Evolutionary conservation across 2,329 filamentous ascomycete genomes (phyloP).

Genomic region (Talaromyces sp.): DNA sequence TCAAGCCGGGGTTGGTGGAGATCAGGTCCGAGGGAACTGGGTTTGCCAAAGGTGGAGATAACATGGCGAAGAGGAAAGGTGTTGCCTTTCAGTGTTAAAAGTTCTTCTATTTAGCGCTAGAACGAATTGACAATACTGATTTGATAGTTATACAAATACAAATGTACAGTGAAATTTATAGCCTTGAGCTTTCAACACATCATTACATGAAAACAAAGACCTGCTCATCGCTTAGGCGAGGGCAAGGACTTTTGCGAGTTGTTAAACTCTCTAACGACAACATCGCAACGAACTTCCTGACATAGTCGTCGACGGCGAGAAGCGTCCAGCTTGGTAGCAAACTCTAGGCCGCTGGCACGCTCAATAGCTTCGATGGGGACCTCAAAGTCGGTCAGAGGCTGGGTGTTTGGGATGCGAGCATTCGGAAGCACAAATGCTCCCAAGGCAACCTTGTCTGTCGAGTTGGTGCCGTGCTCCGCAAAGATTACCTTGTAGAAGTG

Average conservation of each 20-base stretch:
- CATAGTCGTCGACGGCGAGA: conserved; percentile 74
- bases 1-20: conserved; percentile 68
- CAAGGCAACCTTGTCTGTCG: conserved; percentile 70
- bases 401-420: conserved; percentile 77
- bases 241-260: conserved; percentile 46
- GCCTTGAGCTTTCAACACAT: neutral
- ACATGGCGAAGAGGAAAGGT: conserved; percentile 70
- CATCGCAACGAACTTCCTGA: conserved; percentile 74
- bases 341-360: conserved; percentile 85
- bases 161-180: neutral
- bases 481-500: conserved; percentile 99
- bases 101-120: neutral
- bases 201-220: neutral
- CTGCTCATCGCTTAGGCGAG: conserved; percentile 5
- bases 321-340: conserved; percentile 71
- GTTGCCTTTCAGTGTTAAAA: conserved; percentile 79
- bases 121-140: neutral
- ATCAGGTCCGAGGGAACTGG: conserved; percentile 85
- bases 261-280: conserved; percentile 76
- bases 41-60: conserved; percentile 82
- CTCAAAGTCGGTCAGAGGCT: conserved; percentile 86
- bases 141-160: neutral
- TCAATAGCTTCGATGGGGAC: conserved; percentile 91
- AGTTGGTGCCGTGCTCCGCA: conserved; percentile 69
- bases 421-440: conserved; percentile 96